Base-by-base conservation (phyloP, 2,329 filamentous ascomycete genomes). In the Hypoxylon sp. region DNA sequence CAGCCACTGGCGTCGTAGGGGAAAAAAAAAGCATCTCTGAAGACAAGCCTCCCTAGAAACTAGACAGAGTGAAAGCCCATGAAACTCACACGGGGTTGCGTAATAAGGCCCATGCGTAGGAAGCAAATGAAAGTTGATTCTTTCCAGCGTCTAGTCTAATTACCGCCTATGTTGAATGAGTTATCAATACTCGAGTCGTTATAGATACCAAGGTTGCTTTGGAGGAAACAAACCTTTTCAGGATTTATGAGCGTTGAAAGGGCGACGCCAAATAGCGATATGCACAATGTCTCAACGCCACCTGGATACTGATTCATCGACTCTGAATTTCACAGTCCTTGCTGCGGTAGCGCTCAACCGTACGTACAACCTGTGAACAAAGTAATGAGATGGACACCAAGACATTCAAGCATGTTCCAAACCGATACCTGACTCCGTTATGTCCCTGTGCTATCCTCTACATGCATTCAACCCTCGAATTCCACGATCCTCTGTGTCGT, bases 401-500 rank as follows among this genome's bases (percentile, higher is more conserved):
- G 56, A 67, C 71, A 42, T 58, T 56, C 51, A 74, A 75, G 69
- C 67, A 76, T 74, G 74, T 74, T 74, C 69, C 68, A 71, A 70
- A 71, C 72, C 68, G 66, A 73, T 73, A 72, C 69, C 68, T 72
- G 63, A 73, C 68, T 72, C 71, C 66, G 54, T 65, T 56, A 30
- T 61, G 49, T 64, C 50, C 65, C 61, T 62, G 61, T 61, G 66
- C 61, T 66, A 69, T 68, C 53, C 66, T 69, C 71, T 71, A 72
- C 71, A 70, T 70, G 68, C 64, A 68, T 62, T 79, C 74, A 82
- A 66, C 79, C 78, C 65, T 85, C 84, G 75, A 85, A 85, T 74
- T 85, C 83, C 56, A 85, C 78, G 56, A 84, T 81, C 65, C 81
- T 79, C 69, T 82, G 76, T 27, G 78, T 79, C 20, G 74, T 68